Conservation (phyloP, 305 asterid genomes). For the Fraxinus baroniana region DNA sequence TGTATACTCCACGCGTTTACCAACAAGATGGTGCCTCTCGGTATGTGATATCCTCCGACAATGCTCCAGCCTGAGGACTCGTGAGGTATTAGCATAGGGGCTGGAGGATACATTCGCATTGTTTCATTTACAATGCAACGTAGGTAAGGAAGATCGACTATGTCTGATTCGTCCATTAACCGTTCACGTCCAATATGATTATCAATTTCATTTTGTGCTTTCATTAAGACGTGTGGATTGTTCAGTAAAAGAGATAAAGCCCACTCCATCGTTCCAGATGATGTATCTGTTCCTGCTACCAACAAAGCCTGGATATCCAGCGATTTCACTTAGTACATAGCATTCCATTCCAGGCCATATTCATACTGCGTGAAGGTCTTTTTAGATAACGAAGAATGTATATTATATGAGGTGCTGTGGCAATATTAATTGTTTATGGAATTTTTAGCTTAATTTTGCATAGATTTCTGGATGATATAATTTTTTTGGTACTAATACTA, state of each 20-base stretch:
- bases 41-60: constrained; percentile 28
- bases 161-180: constrained; percentile 26
- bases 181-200: constrained; percentile 9
- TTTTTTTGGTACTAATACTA: too few species aligned
- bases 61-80: constrained; percentile 25
- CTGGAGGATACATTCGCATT: constrained; percentile 28
- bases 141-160: constrained; percentile 24
- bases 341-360: too few species aligned
- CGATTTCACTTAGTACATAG: background rate
- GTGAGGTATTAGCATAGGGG: constrained; percentile 37
- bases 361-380: background rate
- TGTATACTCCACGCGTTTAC: constrained; percentile 33
- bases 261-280: constrained; percentile 34
- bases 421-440: background rate
- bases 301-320: background rate
- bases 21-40: constrained; percentile 28
- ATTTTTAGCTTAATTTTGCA: background rate
- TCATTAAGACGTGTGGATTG: constrained; percentile 26
- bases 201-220: constrained; percentile 21
- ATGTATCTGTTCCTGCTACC: constrained; percentile 34
- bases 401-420: too few species aligned
- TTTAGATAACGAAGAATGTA: background rate
- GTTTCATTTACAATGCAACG: constrained; percentile 32
- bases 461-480: too few species aligned
- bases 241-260: constrained; percentile 33